phyloP scores from a whole-genome alignment of 2,329 filamentous ascomycete genomes.

The Aspergillus sp. region DNA sequence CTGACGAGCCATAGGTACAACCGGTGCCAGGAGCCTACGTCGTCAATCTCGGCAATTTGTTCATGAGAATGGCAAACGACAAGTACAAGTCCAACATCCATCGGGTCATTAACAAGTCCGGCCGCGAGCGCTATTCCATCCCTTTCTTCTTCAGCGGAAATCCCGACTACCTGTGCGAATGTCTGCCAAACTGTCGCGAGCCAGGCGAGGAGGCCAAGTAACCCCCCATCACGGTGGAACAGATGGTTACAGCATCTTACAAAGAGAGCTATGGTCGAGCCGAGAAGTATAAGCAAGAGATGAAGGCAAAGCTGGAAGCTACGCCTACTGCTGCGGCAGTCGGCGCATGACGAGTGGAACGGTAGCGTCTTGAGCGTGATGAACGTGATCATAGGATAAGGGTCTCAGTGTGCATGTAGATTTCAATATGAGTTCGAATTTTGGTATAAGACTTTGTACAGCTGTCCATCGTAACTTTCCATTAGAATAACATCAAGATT shows the following conservation, averaged over 20 bases:
- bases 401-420: not conserved
- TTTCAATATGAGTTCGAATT: not conserved
- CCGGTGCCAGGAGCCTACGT: constrained; percentile 29
- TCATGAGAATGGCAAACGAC: constrained; percentile 45
- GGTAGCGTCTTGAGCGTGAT: not conserved
- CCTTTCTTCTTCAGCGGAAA: constrained; percentile 47
- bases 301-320: constrained; percentile 9
- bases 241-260: constrained; percentile 42
- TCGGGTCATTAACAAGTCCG: constrained; percentile 43
- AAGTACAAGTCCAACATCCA: constrained; percentile 43
- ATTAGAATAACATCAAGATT: too few relatives aligned
- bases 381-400: not conserved
- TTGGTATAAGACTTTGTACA: not conserved
- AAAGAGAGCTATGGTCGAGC: constrained; percentile 45
- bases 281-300: constrained; percentile 41
- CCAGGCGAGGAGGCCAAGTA: constrained; percentile 41
- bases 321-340: constrained; percentile 10
- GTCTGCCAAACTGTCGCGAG: constrained; percentile 42
- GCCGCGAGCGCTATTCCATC: constrained; percentile 40
- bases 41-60: constrained; percentile 38
- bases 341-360: constrained; percentile 10
- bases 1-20: constrained; percentile 17
- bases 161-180: constrained; percentile 43
- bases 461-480: too few relatives aligned
- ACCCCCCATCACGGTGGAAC: constrained; percentile 42